phyloP scores from a whole-genome alignment of 2,329 filamentous ascomycete species.

The Venturia aucupariae region DNA sequence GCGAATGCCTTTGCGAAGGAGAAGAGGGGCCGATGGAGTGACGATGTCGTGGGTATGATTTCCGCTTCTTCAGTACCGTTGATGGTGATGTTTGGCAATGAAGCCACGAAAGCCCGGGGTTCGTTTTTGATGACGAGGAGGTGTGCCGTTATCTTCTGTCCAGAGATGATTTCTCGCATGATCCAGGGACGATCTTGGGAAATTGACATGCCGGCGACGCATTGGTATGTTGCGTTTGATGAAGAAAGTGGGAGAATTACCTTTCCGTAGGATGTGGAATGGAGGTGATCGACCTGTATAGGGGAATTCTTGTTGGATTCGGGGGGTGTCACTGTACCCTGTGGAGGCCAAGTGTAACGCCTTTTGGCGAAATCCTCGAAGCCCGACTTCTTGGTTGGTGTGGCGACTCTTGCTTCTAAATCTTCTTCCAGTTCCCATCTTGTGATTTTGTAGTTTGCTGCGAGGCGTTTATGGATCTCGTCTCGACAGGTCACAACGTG shows the following conservation, averaged over 20 bases:
- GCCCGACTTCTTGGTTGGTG: not conserved
- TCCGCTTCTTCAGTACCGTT: slow-evolving; percentile 1
- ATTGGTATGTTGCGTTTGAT: not conserved
- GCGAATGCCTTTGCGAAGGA: slow-evolving; percentile 5
- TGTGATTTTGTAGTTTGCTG: not conserved
- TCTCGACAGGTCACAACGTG: not conserved
- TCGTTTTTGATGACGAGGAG: slow-evolving; percentile 2
- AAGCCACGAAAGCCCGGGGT: not conserved
- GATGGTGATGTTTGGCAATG: not conserved
- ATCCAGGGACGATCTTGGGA: slow-evolving; percentile 4
- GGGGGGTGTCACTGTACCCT: not conserved
- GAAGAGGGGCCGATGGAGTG: not conserved
- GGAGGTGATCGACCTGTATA: not conserved
- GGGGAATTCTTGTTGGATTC: not conserved
- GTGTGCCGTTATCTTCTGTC: slow-evolving; percentile 1
- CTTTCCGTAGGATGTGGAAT: not conserved
- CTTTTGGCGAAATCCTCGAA: not conserved
- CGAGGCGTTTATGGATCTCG: not conserved
- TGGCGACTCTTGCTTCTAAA: not conserved
- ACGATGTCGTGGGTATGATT: not conserved
- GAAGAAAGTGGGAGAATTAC: not conserved
- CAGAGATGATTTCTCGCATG: slow-evolving; percentile 10
- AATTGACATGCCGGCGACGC: slow-evolving; percentile 1
- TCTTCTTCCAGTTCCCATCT: slow-evolving; percentile 6
- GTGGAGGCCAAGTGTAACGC: slow-evolving; percentile 2